Evolutionary conservation across 257 asterid species (phyloP).

Genomic region (Catharanthus roseus): DNA sequence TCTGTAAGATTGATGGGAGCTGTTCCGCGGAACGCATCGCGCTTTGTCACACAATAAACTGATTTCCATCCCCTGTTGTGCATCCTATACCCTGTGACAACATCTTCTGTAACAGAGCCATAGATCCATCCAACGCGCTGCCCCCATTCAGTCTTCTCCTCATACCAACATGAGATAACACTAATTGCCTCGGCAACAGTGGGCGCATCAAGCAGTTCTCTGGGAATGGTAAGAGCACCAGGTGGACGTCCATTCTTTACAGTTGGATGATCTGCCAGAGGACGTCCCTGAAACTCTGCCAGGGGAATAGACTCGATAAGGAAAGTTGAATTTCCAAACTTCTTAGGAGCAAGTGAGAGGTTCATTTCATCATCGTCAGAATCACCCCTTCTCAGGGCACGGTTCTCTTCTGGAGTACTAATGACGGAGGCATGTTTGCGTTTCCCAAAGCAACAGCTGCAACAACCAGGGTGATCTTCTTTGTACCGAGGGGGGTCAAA

Average conservation of each 20-base stretch:
- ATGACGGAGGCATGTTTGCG: conserved; percentile 21
- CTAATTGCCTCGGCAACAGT: conserved; percentile 72
- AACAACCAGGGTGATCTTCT: conserved; percentile 42
- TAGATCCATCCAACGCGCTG: conserved; percentile 74
- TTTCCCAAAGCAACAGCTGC: conserved; percentile 43
- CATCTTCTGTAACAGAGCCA: conserved; percentile 71
- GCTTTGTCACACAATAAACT: conserved; percentile 59
- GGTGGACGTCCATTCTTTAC: conserved; percentile 66
- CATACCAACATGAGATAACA: conserved; percentile 72
- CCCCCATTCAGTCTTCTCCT: conserved; percentile 76
- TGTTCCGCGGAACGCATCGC: conserved; percentile 73
- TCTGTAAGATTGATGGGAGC: conserved; percentile 75
- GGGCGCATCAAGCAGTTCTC: conserved; percentile 60
- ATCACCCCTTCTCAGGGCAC: conserved; percentile 53
- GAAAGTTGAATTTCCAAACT: conserved; percentile 58
- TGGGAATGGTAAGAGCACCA: conserved; percentile 60
- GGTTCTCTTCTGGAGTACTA: conserved; percentile 42
- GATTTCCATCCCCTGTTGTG: conserved; percentile 76
- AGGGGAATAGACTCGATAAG: conserved; percentile 67
- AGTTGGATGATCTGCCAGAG: conserved; percentile 67
- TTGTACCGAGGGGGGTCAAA: conserved; percentile 71
- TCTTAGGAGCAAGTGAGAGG: conserved; percentile 46
- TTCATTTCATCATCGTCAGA: conserved; percentile 59
- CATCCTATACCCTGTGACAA: conserved; percentile 70
- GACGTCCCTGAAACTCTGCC: conserved; percentile 70